A percentile compares a stretch with the other conserved stretches of the same genome.
phyloP scores from a whole-genome alignment of 495 filamentous ascomycete species.

The Lophium mytilinum region DNA sequence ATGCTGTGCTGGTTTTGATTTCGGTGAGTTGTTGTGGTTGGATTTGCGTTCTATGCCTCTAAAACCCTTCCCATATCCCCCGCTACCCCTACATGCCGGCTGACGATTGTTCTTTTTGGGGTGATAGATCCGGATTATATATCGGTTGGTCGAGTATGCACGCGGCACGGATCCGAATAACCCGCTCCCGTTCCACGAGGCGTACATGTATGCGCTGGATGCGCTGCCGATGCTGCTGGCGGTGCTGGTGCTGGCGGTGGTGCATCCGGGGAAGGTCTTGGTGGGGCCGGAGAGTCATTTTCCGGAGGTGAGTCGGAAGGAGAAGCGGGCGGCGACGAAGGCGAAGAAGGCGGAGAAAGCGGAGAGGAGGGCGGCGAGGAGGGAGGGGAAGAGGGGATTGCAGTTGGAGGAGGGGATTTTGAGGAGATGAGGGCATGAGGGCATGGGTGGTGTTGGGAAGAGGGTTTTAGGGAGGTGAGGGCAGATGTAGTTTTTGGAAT shows the following conservation, averaged over 20 bases:
- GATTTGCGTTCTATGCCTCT: background rate
- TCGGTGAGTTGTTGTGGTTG: slow-evolving; percentile 35
- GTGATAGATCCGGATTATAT: slow-evolving; percentile 44
- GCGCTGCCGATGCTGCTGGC: slow-evolving; percentile 49
- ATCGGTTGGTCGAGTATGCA: slow-evolving; percentile 48
- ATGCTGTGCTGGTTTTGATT: slow-evolving; percentile 43
- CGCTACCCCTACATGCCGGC: too few species aligned
- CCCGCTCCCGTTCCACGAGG: slow-evolving; percentile 43
- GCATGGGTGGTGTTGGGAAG: background rate
- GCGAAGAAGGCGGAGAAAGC: slow-evolving; percentile 22
- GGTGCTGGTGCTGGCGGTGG: slow-evolving; percentile 39
- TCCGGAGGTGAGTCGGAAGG: slow-evolving; percentile 20
- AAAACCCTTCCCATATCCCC: background rate
- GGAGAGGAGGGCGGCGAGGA: slow-evolving; percentile 7
- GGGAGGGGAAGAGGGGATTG: background rate
- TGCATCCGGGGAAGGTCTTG: slow-evolving; percentile 46
- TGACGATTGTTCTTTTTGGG: background rate
- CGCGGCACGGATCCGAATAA: slow-evolving; percentile 33
- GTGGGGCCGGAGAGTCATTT: slow-evolving; percentile 36
- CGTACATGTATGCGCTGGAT: slow-evolving; percentile 49
- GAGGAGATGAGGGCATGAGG: background rate
- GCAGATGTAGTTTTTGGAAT: background rate
- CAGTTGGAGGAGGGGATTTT: background rate
- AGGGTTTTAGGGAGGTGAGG: background rate
- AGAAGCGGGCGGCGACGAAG: slow-evolving; percentile 31